These are phyloP conservation scores for Samsoniella hepiali DNA, from an alignment of 2,329 filamentous ascomycete genomes.

Conservation along the genomic window DNA sequence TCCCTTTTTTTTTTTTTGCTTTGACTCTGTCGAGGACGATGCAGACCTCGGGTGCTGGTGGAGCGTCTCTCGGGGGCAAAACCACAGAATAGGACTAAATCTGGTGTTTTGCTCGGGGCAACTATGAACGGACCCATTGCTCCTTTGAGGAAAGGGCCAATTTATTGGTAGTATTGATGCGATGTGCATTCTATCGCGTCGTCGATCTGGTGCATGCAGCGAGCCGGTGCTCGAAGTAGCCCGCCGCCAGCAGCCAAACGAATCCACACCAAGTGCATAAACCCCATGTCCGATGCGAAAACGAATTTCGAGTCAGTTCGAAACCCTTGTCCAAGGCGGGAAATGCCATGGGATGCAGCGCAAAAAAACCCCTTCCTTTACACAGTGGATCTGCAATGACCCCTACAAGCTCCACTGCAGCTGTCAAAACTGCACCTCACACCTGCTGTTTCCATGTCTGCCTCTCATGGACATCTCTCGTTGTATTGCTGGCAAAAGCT, in stretches of 20 bases:
- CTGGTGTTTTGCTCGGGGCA: conserved; percentile 1
- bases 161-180: background rate
- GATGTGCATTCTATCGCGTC: background rate
- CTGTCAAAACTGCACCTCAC: conserved; percentile 1
- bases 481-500: background rate
- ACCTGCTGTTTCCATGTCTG: background rate
- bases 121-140: background rate
- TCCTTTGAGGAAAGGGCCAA: background rate
- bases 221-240: background rate
- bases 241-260: background rate
- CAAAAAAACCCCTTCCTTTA: background rate
- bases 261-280: background rate
- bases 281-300: conserved; percentile 10
- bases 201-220: conserved; percentile 1
- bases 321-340: background rate
- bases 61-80: background rate
- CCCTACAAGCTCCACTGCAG: conserved; percentile 6
- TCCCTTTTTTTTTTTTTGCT: background rate
- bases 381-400: conserved; percentile 1
- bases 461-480: background rate
- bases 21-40: background rate
- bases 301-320: background rate
- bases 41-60: background rate
- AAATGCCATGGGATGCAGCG: background rate
- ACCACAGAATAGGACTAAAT: conserved; percentile 4